phyloP scores from a whole-genome alignment of 106 monocot genomes.

The Phalaenopsis aphrodite region DNA sequence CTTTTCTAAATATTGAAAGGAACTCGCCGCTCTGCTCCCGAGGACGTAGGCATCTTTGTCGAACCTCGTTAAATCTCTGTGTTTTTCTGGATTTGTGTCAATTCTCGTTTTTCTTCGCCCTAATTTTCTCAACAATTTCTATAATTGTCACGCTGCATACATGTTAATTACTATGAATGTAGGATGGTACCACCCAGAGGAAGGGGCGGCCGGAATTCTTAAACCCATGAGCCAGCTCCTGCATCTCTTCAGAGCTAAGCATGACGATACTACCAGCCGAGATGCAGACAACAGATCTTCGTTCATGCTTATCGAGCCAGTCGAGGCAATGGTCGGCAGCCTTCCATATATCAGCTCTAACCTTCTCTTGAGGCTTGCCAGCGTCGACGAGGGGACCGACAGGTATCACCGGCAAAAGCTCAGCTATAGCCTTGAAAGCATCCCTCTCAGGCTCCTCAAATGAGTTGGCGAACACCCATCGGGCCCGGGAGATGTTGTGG shows the following conservation, averaged over 20 bases:
- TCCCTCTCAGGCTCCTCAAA: neutral
- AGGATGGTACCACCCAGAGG: constrained; percentile 29
- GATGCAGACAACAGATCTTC: neutral
- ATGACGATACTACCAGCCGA: neutral
- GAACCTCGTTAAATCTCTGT: too few relatives aligned
- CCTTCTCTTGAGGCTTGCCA: neutral
- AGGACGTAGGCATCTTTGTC: too few relatives aligned
- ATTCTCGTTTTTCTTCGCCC: too few relatives aligned
- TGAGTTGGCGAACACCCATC: neutral
- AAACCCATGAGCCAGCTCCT: neutral
- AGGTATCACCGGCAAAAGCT: neutral
- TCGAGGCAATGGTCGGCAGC: constrained; percentile 25
- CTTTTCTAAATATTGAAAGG: too few relatives aligned
- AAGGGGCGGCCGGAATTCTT: constrained; percentile 22
- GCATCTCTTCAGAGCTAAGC: neutral
- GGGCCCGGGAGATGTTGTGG: constrained; percentile 11
- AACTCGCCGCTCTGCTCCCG: too few relatives aligned
- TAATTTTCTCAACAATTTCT: too few relatives aligned
- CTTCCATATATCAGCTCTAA: neutral
- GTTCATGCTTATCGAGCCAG: neutral
- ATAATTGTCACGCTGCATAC: constrained; percentile 28
- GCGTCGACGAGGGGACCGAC: neutral
- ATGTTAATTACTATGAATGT: too few relatives aligned
- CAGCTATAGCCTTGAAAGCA: neutral
- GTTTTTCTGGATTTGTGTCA: too few relatives aligned